Evolutionary conservation across 306 rosid species (phyloP), one percentile per base, ranked within the genome.

Genomic region (Styphnolobium japonicum): DNA sequence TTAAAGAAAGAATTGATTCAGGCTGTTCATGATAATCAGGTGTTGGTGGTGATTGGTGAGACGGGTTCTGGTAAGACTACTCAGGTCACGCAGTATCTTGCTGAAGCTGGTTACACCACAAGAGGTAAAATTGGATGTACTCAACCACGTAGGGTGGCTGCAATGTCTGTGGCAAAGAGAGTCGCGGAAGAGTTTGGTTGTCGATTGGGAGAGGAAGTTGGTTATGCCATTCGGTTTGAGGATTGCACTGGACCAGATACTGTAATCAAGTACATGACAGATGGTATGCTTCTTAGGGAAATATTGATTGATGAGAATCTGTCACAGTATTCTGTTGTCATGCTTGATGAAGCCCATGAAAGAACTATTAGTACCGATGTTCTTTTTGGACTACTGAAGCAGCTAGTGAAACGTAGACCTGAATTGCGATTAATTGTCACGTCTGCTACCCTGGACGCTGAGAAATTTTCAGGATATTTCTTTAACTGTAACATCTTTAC

Each of bases 271-370:
- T 90, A 94, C 82, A 94, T 92, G 97, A 92, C 98, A 10, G 97
- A 94, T 61, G 94, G 94, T 85, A 92, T 89, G 96, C 97, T 90
- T 77, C 87, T 90, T 58, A 89, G 90, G 85, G 98, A 94, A 81
- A 85, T 92, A 57, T 71, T 94, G 90, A 85, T 88, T 55, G 97
- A 94, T 75, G 91, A 86, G 55, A 85, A 82, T 67, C 92, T 92
- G 61, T 88, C 97, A 49, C 94, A 89, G 73, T 94, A 93, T 80
- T 90, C 96, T 2, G 96, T 94, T 68, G 22, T 92, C 62, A 94
- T 94, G 97, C 97, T 94, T 69, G 98, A 94, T 73, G 97, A 94
- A 84, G 98, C 97, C 68, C 97, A 94, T 25, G 97, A 92, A 79
- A 89, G 98, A 81, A 94, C 98, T 1, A 86, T 92, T 33, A 72